Conservation (phyloP, 768 basidiomycete species). For the Pleurotus giganteus region DNA sequence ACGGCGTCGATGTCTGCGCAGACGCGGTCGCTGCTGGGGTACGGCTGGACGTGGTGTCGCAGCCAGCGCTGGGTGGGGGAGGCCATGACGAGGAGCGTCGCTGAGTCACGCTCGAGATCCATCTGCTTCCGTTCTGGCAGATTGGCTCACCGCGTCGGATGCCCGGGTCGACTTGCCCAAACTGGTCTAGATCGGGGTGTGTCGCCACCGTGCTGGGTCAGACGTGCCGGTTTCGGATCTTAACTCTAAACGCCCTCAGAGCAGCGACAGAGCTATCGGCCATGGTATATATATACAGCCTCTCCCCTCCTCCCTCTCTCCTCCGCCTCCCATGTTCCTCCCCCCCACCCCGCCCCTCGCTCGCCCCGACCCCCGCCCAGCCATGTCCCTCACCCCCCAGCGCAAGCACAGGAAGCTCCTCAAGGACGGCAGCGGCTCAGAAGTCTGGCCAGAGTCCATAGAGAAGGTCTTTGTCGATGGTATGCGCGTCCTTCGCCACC, state of each 20-base stretch:
- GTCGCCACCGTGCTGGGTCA: constrained; percentile 49
- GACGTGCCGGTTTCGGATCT: constrained; percentile 60
- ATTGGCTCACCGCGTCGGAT: constrained; percentile 11
- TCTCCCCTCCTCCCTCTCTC: constrained; percentile 17
- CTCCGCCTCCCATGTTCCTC: constrained; percentile 19
- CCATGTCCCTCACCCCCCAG: constrained; percentile 62
- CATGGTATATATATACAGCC: constrained; percentile 24
- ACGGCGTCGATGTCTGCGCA: constrained; percentile 60
- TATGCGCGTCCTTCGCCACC: constrained; percentile 19
- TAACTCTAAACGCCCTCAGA: constrained; percentile 22
- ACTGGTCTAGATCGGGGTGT: constrained; percentile 20
- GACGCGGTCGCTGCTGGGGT: constrained; percentile 53
- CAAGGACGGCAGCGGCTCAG: constrained; percentile 72
- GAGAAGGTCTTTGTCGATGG: constrained; percentile 80
- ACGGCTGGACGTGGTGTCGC: constrained; percentile 57
- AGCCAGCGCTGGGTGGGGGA: constrained; percentile 68
- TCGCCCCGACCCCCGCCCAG: constrained; percentile 24
- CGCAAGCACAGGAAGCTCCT: constrained; percentile 83
- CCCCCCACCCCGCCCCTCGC: constrained; percentile 26
- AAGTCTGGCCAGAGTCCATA: constrained; percentile 81
- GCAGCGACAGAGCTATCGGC: constrained; percentile 17
- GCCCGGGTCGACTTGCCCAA: constrained; percentile 23
- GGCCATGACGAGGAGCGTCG: no score
- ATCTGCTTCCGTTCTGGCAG: background rate
- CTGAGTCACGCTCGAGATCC: no score